phyloP scores from a whole-genome alignment of 768 basidiomycete genomes.

The Phanerochaete sordida region DNA sequence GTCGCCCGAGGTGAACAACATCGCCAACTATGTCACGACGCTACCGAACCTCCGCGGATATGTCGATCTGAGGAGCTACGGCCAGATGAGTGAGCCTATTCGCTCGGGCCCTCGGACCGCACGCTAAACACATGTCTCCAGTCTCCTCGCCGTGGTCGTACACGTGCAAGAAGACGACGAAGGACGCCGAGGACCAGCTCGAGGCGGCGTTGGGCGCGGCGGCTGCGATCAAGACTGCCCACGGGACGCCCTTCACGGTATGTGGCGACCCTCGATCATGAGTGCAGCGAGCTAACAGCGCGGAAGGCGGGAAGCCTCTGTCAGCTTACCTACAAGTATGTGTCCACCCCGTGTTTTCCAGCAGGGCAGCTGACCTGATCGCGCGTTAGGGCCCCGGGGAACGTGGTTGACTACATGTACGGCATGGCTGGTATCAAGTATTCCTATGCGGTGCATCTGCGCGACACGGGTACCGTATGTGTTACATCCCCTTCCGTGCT shows the following conservation, averaged over 20 bases:
- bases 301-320: slow-evolving; percentile 44
- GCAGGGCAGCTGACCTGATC: slow-evolving; percentile 1
- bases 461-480: slow-evolving; percentile 70
- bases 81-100: slow-evolving; percentile 66
- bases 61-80: slow-evolving; percentile 76
- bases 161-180: slow-evolving; percentile 57
- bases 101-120: neutral
- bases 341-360: slow-evolving; percentile 9
- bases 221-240: slow-evolving; percentile 47
- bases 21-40: slow-evolving; percentile 62
- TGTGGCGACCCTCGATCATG: slow-evolving; percentile 4
- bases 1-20: slow-evolving; percentile 69
- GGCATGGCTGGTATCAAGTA: slow-evolving; percentile 53
- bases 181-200: slow-evolving; percentile 71
- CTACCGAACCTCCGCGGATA: slow-evolving; percentile 57
- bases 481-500: neutral
- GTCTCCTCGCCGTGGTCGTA: slow-evolving; percentile 80
- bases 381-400: slow-evolving; percentile 48
- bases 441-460: slow-evolving; percentile 58
- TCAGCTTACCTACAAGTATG: slow-evolving; percentile 40
- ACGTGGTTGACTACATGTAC: slow-evolving; percentile 68
- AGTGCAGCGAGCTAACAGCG: neutral
- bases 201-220: slow-evolving; percentile 69
- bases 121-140: slow-evolving; percentile 23
- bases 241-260: slow-evolving; percentile 58